These are phyloP conservation scores for Capniomyces stellatus DNA, from an alignment of 371 early-diverging fungal species.

Conservation along the genomic window DNA sequence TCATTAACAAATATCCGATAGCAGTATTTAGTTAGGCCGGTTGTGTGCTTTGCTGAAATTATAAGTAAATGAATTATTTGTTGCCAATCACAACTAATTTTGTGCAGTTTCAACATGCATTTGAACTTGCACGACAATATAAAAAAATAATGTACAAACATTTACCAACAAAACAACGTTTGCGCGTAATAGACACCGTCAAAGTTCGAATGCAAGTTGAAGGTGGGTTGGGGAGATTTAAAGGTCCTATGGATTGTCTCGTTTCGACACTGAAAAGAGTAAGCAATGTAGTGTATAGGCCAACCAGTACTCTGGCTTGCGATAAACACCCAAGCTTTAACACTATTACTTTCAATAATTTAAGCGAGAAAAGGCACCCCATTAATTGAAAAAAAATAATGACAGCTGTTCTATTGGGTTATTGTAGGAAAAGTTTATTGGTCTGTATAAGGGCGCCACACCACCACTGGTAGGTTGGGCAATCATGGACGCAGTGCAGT, in stretches of 20 bases:
- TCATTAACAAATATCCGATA: no score
- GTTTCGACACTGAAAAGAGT: conserved; percentile 9
- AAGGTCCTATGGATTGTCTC: conserved; percentile 73
- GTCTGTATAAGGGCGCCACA: conserved; percentile 80
- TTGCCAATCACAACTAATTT: no score
- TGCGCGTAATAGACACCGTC: conserved; percentile 34
- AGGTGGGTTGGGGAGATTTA: conserved; percentile 57
- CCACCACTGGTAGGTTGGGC: conserved; percentile 89
- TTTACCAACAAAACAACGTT: not conserved
- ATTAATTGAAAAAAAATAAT: no score
- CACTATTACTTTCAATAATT: no score
- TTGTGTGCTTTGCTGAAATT: no score
- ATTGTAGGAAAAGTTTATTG: conserved; percentile 67
- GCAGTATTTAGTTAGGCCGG: no score
- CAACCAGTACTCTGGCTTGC: not conserved
- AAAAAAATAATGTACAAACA: not conserved
- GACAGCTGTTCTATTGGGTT: no score
- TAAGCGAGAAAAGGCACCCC: no score
- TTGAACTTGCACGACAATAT: no score
- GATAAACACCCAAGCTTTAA: not conserved
- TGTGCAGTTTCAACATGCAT: no score
- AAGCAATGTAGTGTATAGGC: not conserved
- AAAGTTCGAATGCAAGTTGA: conserved; percentile 58
- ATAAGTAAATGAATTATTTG: no score
- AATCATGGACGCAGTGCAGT: conserved; percentile 72